Conservation (phyloP, 148 eudicot genomes). For the Silene latifolia region DNA sequence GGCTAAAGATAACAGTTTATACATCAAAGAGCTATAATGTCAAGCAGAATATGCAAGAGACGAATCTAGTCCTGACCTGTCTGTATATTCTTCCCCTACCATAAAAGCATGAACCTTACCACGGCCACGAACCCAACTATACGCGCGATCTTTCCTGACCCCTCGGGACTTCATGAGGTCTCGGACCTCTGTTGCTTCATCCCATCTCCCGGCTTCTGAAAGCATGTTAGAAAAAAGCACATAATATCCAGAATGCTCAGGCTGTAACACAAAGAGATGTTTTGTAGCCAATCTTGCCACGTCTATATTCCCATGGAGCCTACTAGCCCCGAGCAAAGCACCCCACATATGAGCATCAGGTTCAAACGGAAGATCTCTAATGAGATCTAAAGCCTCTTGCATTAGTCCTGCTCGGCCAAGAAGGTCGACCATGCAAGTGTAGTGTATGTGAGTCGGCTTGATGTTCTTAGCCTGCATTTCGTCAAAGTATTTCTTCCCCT, state of each 20-base stretch:
- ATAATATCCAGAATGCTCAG: constrained; percentile 66
- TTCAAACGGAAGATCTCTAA: constrained; percentile 39
- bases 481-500: constrained; percentile 49
- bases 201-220: constrained; percentile 72
- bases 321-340: constrained; percentile 63
- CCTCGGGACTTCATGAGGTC: constrained; percentile 54
- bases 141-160: constrained; percentile 60
- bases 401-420: constrained; percentile 73
- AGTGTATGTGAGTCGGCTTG: constrained; percentile 45
- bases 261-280: constrained; percentile 53
- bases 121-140: constrained; percentile 56
- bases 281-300: constrained; percentile 62
- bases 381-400: constrained; percentile 51
- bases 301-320: constrained; percentile 62
- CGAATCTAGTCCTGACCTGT: not conserved
- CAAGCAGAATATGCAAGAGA: constrained; percentile 1
- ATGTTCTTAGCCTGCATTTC: constrained; percentile 50
- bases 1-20: too few species aligned
- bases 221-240: constrained; percentile 62
- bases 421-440: constrained; percentile 83
- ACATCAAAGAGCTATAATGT: not conserved
- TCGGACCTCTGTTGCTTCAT: constrained; percentile 56
- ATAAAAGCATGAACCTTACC: constrained; percentile 40
- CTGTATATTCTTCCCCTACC: constrained; percentile 30
- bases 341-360: constrained; percentile 73